Evolutionary conservation across 805 yeast genomes (phyloP), one percentile per base, ranked within the genome.

Genomic region (Monosporozyma siamensis): DNA sequence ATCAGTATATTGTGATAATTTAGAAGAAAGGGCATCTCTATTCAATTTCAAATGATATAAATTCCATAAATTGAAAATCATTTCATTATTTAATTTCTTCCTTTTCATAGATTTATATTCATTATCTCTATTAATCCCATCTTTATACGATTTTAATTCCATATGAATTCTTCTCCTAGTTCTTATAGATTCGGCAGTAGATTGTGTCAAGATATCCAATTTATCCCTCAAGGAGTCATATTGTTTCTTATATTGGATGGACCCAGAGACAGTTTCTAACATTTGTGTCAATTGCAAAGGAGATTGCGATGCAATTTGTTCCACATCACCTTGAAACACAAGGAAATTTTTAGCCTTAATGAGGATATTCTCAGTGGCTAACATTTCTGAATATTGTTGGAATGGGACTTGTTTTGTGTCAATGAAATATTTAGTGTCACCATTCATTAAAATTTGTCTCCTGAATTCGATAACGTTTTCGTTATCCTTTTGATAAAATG

Each of bases 241-340:
- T 44, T 86, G 86, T 23, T 66, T 67, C 37, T 75, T 73, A 50
- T 59, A 74, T 31, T 84, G 92, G 6, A 68, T 62, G 0, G 95
- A 84, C 0, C 96, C 95, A 46, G 94, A 82, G 22, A 92, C 78
- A 12, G 77, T 77, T 63, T 92, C 98, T 42, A 92, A 67, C 47
- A 89, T 62, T 35, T 66, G 70, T 2, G 94, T 77, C 46, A 92
- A 69, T 30, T 87, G 95, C 20, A 63, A 61, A 0, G 97, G 77
- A 0, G 90, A 77, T 58, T 89, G 95, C 0, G 95, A 73, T 0
- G 97, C 97, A 32, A 92, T 79, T 52, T 80, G 82, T 59, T 90
- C 97, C 40, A 92, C 95, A 58, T 90, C 97, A 46, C 98, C 97
- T 67, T 92, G 98, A 58, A 90, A 88, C 6, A 92, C 97, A 46